A percentile compares a stretch with the other conserved stretches of the same genome.
These are phyloP conservation scores for Lantana camara DNA, from an alignment of 257 asterid species.

Conservation along the genomic window DNA sequence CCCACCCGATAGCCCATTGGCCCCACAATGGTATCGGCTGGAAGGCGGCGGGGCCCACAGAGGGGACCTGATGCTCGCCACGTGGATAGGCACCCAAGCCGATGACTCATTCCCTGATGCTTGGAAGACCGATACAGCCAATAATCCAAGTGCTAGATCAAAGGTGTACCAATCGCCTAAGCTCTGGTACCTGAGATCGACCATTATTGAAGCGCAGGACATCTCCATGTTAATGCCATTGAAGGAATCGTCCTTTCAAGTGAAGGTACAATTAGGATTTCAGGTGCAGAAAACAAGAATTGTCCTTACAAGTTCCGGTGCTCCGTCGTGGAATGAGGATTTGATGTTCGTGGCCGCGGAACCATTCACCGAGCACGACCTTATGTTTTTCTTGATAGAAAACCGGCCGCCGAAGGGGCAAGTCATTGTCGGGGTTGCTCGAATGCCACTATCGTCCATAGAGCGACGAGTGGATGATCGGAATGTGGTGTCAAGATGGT, in stretches of 20 bases:
- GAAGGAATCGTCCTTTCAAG: constrained; percentile 49
- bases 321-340: constrained; percentile 85
- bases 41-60: constrained; percentile 90
- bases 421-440: constrained; percentile 53
- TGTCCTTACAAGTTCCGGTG: constrained; percentile 43
- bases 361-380: constrained; percentile 64
- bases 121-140: constrained; percentile 78
- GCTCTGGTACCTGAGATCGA: constrained; percentile 77
- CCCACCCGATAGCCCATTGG: constrained; percentile 89
- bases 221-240: constrained; percentile 41
- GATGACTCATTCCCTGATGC: constrained; percentile 91
- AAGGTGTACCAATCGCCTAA: constrained; percentile 90
- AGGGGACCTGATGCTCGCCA: constrained; percentile 91
- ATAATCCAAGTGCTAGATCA: constrained; percentile 57
- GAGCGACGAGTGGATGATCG: constrained; percentile 88
- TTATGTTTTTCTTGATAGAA: constrained; percentile 50
- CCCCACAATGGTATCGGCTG: constrained; percentile 91
- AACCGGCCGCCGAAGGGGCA: constrained; percentile 54
- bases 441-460: constrained; percentile 55
- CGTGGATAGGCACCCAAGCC: constrained; percentile 93
- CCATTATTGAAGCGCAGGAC: constrained; percentile 77
- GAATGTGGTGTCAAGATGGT: constrained; percentile 77
- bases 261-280: constrained; percentile 70
- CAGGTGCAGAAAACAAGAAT: constrained; percentile 70
- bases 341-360: constrained; percentile 75